Percentiles rank a stretch among this genome's conserved stretches.
Conservation (phyloP, 306 rosid species). For the Trifolium repens region DNA sequence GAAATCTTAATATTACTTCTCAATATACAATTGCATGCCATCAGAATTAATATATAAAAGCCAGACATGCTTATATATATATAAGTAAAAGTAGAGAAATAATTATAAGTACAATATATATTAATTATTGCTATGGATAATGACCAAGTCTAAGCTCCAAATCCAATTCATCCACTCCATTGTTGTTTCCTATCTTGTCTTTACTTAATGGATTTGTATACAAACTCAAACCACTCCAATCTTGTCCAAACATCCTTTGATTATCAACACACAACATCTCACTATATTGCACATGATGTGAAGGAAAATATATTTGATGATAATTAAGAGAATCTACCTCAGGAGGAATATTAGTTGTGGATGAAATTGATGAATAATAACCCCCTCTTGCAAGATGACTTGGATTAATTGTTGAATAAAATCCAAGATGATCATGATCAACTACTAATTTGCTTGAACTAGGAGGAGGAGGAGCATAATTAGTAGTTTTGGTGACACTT, state of each 20-base stretch:
- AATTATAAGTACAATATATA: background rate
- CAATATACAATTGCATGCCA: slow-evolving; percentile 37
- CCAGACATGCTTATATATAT: slow-evolving; percentile 21
- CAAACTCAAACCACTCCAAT: slow-evolving; percentile 58
- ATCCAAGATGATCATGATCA: slow-evolving; percentile 40
- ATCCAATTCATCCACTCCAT: slow-evolving; percentile 62
- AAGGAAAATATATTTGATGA: slow-evolving; percentile 52
- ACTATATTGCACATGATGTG: slow-evolving; percentile 35
- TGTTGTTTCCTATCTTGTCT: slow-evolving; percentile 42
- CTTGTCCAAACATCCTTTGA: slow-evolving; percentile 49
- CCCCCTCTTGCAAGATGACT: slow-evolving; percentile 14
- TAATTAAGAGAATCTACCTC: slow-evolving; percentile 41
- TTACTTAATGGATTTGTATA: slow-evolving; percentile 39
- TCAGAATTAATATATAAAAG: slow-evolving; percentile 11
- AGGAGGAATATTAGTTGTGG: background rate
- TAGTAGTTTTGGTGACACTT: slow-evolving; percentile 36
- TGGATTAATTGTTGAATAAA: slow-evolving; percentile 42
- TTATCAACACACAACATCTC: slow-evolving; percentile 46
- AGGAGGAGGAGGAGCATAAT: slow-evolving; percentile 46
- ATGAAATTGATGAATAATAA: slow-evolving; percentile 36
- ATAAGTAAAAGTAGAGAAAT: slow-evolving; percentile 11
- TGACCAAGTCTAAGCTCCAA: slow-evolving; percentile 95
- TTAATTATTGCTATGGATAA: slow-evolving; percentile 50
- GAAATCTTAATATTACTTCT: slow-evolving; percentile 27
- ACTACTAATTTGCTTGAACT: slow-evolving; percentile 44